Base-by-base conservation (phyloP, 2,329 filamentous ascomycete species). In the Trichoderma pleuroti region DNA sequence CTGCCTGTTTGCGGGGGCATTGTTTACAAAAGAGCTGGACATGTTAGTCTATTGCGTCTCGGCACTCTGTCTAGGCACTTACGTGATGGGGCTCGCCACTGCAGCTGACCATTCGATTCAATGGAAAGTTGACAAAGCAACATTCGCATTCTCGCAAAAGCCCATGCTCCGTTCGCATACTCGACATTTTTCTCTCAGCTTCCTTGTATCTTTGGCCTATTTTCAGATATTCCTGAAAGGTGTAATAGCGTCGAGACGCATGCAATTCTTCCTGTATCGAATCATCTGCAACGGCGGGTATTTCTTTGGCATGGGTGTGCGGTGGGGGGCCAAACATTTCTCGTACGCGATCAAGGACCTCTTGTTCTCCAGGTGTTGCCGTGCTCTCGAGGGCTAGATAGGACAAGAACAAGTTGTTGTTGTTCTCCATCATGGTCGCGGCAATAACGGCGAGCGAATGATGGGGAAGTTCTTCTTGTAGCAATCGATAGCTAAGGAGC, bases 71-170 rank as follows among this genome's bases (percentile, higher is more conserved):
- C 16, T 28, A 1, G 18, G n/a, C 14, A 64, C 36, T 74, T 72
- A 82, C 81, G 72, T 94, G 92, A 1, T 81, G 74, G 0, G 77
- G 75, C 0, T 86, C 83, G 18, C 86, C 88, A 64, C 88, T 81
- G 78, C 93, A 97, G 73, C 87, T 83, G 1, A 93, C 85, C 82
- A 93, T 88, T 61, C 89, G 86, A 74, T 92, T 92, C 59, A 89
- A 79, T 2, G 92, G 85, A 63, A 85, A 84, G 5, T 93, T 89
- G 8, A 84, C 83, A 76, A 87, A 96, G 79, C 93, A 97, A 76
- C 92, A 93, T 56, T 85, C 86, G 74, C 91, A 97, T 74, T 95
- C 92, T 12, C 84, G 79, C 52, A 91, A 82, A 21, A 86, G 84
- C 1, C 89, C 88, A 5, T 82, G 80, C 1, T 76, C 80, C 71